These are phyloP conservation scores for Calonectria hawksworthii DNA, from an alignment of 2,329 filamentous ascomycete genomes.

Conservation along the genomic window DNA sequence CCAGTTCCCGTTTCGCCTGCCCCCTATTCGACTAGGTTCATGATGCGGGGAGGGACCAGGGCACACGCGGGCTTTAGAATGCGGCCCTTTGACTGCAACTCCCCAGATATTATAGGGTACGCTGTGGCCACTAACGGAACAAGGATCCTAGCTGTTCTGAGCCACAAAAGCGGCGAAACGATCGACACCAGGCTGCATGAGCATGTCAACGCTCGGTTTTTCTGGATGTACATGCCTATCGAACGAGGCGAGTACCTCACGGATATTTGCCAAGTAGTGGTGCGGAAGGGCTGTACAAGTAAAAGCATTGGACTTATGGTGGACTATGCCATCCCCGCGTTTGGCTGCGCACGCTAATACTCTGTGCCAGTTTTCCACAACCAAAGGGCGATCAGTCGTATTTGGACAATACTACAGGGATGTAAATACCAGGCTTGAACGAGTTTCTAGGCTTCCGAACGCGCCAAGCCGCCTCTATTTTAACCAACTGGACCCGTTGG, in stretches of 20 bases:
- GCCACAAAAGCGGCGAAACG: neutral
- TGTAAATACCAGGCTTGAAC: neutral
- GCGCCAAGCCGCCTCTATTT: neutral
- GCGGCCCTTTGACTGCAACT: neutral
- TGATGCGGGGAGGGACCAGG: neutral
- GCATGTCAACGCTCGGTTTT: conserved; percentile 1
- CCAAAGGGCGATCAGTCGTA: neutral
- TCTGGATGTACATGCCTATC: conserved; percentile 5
- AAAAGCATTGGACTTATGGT: neutral
- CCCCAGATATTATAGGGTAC: neutral
- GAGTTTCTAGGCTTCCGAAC: neutral
- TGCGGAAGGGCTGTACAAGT: too few relatives aligned
- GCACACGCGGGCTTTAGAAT: neutral
- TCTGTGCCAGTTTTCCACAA: neutral
- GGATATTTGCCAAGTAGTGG: neutral
- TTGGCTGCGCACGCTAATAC: neutral
- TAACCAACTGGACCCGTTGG: neutral
- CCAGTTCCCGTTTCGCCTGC: neutral
- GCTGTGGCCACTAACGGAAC: neutral
- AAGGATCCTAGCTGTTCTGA: neutral
- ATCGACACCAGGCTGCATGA: neutral
- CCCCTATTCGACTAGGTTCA: neutral
- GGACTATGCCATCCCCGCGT: neutral
- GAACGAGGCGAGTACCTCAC: neutral
- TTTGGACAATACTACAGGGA: neutral